Base-by-base conservation (phyloP, 2,329 filamentous ascomycete species). In the Phialophora chinensis region DNA sequence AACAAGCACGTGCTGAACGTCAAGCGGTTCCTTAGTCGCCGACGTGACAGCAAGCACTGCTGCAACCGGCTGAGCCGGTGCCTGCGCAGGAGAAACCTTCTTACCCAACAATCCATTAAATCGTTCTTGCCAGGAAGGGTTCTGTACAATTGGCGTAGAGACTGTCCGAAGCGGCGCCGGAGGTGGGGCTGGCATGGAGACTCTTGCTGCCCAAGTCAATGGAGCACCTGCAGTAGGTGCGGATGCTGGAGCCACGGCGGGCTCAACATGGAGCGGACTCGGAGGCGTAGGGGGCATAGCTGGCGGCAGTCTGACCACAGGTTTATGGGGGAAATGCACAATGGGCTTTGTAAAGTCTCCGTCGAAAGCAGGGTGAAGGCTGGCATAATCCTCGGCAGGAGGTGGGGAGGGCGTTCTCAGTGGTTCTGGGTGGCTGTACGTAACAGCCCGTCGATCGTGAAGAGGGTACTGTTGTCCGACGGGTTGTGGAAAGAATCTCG, bases 81-180 rank as follows among this genome's bases (percentile, higher is more conserved):
- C 63, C 14, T 75, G 75, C 62, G 73, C 71, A 35, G 82, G 82
- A 23, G 84, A 79, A 7, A 78, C 74, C 5, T 87, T 83, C 75
- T 90, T 93, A n/a, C 87, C 87, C 72, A 89, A 83, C 53, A 97
- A 84, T 54, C 85, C 89, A 77, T 96, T 93, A 77, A 97, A 93
- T 73, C 88, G 67, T 62, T 73, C 69, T 69, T 80, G 72, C 66
- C 77, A 75, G 7, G 79, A 79, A 58, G 82, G 81, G 17, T 80
- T 79, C 66, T 79, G 82, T 59, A 82, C 77, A 66, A 82, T 74
- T 54, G 82, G 80, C 58, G 79, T 76, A 7, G 77, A 73, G 25
- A 76, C 77, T 44, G 76, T 74, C 44, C 82, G 75, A 31, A 61
- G 59, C 60, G 75, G 72, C 27, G 79, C 77, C 42, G 80, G 74